Percentiles rank a stretch among this genome's conserved stretches.
Conservation (phyloP, 2,329 filamentous ascomycete genomes). For the Botryotinia calthae region DNA sequence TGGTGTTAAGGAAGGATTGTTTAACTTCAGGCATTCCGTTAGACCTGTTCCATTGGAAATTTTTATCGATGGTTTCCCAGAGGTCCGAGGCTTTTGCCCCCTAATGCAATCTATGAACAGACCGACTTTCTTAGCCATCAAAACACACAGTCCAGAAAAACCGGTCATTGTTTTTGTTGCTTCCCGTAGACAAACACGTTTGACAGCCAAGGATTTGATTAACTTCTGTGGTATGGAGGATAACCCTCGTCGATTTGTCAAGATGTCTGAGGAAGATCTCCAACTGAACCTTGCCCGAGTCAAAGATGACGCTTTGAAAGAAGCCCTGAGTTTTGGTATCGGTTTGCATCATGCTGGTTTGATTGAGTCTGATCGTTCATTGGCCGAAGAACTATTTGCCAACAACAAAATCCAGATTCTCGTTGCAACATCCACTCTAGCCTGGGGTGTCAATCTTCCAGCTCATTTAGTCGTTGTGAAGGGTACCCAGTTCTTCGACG, state of each 20-base stretch:
- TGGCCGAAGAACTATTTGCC: constrained; percentile 91
- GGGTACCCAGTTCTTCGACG: constrained; percentile 96
- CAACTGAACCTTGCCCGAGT: constrained; percentile 83
- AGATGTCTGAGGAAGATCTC: constrained; percentile 92
- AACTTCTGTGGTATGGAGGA: constrained; percentile 99
- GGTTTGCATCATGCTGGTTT: constrained; percentile 96
- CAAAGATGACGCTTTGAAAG: constrained; percentile 87
- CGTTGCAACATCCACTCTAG: constrained; percentile 82
- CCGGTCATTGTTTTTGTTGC: constrained; percentile 98
- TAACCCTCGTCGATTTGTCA: constrained; percentile 87
- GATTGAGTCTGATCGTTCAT: constrained; percentile 86
- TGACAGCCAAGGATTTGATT: constrained; percentile 94
- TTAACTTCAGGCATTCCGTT: constrained; percentile 97
- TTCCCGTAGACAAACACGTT: constrained; percentile 86
- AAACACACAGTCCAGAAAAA: constrained; percentile 92
- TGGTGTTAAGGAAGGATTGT: constrained; percentile 90
- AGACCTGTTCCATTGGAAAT: constrained; percentile 93
- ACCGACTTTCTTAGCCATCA: constrained; percentile 93
- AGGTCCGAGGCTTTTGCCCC: constrained; percentile 91
- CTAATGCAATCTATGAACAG: constrained; percentile 99
- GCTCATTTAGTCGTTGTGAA: constrained; percentile 97
- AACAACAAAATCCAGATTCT: constrained; percentile 98
- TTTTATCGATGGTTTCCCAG: constrained; percentile 96
- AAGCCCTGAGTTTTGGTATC: constrained; percentile 96
- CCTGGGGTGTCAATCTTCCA: constrained; percentile 97